Percentiles rank a stretch among this genome's conserved stretches.
These are phyloP conservation scores for Umbelopsis sp. DNA, from an alignment of 192 early-diverging fungal species.

Conservation along the genomic window DNA sequence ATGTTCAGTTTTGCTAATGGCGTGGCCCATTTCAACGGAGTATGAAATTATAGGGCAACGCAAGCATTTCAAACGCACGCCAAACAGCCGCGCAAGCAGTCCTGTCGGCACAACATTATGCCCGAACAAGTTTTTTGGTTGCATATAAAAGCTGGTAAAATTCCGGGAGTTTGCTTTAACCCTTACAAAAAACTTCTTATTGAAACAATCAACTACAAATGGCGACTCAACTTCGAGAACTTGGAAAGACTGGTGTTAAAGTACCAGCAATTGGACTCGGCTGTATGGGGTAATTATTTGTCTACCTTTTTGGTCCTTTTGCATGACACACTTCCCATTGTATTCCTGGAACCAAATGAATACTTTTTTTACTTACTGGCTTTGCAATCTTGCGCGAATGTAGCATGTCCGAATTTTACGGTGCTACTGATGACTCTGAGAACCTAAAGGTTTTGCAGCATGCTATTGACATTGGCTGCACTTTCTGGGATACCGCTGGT, in stretches of 20 bases:
- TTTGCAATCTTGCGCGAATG: too few species aligned
- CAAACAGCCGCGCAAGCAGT: too few species aligned
- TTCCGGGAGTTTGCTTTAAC: too few species aligned
- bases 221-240: conserved; percentile 18
- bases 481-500: conserved; percentile 58
- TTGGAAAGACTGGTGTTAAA: conserved; percentile 44
- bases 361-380: not conserved
- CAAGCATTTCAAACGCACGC: too few species aligned
- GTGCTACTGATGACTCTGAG: conserved; percentile 35
- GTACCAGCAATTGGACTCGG: conserved; percentile 46
- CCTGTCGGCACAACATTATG: too few species aligned
- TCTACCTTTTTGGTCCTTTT: not conserved
- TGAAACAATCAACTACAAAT: not conserved
- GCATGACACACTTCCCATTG: not conserved
- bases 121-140: too few species aligned
- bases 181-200: too few species aligned
- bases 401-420: conserved; percentile 48
- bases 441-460: conserved; percentile 48
- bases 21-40: too few species aligned
- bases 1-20: too few species aligned
- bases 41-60: too few species aligned
- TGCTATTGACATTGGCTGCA: conserved; percentile 57
- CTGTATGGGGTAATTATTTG: conserved; percentile 34
- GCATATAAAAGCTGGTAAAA: too few species aligned
- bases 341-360: too few species aligned